Evolutionary conservation across 73 alveolate species (phyloP).

Genomic region (Tetrahymena thermophila): DNA sequence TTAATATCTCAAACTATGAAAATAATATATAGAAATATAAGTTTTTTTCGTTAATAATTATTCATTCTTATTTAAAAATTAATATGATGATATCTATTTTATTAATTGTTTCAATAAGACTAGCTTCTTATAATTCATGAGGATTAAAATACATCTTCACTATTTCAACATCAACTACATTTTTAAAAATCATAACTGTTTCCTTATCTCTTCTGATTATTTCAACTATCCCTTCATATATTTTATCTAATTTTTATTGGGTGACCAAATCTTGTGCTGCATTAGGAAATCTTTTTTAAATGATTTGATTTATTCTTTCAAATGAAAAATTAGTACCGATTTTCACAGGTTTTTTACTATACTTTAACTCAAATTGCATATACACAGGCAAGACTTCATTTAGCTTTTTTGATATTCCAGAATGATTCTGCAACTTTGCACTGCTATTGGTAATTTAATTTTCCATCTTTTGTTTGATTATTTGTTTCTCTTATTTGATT

Average conservation of each 20-base stretch:
- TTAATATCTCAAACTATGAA: too few relatives aligned
- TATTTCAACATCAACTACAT: background rate
- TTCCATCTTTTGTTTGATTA: too few relatives aligned
- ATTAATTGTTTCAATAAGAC: background rate
- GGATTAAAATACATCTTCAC: background rate
- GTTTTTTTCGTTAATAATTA: too few relatives aligned
- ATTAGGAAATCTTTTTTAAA: background rate
- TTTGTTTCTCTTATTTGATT: too few relatives aligned
- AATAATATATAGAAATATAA: too few relatives aligned
- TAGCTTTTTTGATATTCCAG: too few relatives aligned
- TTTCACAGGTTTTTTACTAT: background rate
- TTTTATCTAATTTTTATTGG: background rate
- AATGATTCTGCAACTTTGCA: too few relatives aligned
- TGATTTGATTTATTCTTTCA: background rate
- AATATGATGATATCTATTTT: too few relatives aligned
- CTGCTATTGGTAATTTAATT: too few relatives aligned
- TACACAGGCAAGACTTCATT: background rate
- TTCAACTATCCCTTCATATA: background rate
- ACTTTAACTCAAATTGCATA: background rate
- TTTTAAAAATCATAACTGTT: background rate
- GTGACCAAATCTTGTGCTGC: background rate
- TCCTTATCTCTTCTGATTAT: background rate
- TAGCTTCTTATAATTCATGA: background rate
- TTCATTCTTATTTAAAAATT: background rate
- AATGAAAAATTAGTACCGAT: background rate